Percentiles rank a stretch among this genome's conserved stretches.
Evolutionary conservation across 148 eudicot genomes (phyloP).

Genomic region (Gaultheria prostrata): DNA sequence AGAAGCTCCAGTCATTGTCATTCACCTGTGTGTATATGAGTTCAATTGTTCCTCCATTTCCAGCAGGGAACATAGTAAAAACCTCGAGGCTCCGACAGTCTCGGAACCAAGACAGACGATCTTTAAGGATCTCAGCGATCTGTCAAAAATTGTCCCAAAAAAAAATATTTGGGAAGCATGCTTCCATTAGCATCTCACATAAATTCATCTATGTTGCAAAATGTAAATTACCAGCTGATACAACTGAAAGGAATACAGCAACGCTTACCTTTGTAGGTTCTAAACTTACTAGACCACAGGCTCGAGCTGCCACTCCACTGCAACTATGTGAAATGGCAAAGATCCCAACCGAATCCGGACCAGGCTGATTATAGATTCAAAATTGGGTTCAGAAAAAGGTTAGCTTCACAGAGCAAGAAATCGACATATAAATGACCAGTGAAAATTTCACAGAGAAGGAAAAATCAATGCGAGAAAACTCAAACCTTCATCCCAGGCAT

Average conservation of each 20-base stretch:
- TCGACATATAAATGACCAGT: neutral
- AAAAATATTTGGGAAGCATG: neutral
- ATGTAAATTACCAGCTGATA: constrained; percentile 1
- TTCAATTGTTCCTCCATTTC: constrained; percentile 95
- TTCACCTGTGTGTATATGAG: constrained; percentile 81
- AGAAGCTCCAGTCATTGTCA: neutral
- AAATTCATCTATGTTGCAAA: neutral
- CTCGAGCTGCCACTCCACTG: constrained; percentile 99
- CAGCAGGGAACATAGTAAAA: constrained; percentile 80
- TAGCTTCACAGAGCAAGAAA: neutral
- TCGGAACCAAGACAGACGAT: constrained; percentile 95
- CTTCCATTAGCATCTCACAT: constrained; percentile 2
- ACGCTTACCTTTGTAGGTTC: constrained; percentile 82
- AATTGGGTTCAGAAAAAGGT: constrained; percentile 16
- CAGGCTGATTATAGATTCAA: constrained; percentile 61
- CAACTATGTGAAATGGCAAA: constrained; percentile 89
- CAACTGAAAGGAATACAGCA: neutral
- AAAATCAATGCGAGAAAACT: neutral
- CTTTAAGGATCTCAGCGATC: constrained; percentile 98
- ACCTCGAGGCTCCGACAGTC: constrained; percentile 96
- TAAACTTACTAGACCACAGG: constrained; percentile 94
- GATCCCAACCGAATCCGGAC: constrained; percentile 99
- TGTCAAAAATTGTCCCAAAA: constrained; percentile 22
- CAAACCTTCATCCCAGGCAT: constrained; percentile 99
- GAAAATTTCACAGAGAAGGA: neutral